Evolutionary conservation across 1,139 yeast genomes (phyloP), one percentile per base, ranked within the genome.

Genomic region (Sugiyamaella sp.): DNA sequence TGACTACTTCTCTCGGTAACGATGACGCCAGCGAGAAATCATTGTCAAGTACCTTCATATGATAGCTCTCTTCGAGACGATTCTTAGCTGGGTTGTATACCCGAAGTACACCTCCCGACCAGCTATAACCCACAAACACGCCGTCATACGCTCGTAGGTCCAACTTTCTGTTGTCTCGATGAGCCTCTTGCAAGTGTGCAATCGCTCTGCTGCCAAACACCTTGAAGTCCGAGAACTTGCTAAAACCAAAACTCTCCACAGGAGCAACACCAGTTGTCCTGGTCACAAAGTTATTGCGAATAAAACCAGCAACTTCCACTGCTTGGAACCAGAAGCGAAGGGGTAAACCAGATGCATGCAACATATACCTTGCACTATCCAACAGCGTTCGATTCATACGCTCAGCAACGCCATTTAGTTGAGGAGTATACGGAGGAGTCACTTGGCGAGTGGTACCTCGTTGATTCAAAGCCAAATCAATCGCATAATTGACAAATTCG

Each of bases 321-420:
- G 43, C 43, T 17, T 39, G 43, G 4, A 22, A n/a, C 43, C 43
- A 39, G 14, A 39, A 39, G 12, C 17, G 25, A 3, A n/a, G 3
- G 12, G 43, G 29, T 39, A 39, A 20, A 12, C 43, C 25, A 19
- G 25, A 17, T 16, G 16, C 25, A 19, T 6, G 6, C n/a, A 39
- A 20, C 29, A 39, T 35, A n/a, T 16, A 21, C 10, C n/a, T 8
- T 10, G 27, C 29, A 39, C 25, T 39, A n/a, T n/a, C 25, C 29
- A 21, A 8, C n/a, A 39, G 14, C 9, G 25, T 19, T 4, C 43
- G 12, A 21, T 39, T 39, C 43, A 39, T 39, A 12, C 25, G 12
- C 16, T 39, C 43, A 3, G 43, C 43, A 6, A 39, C 43, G 9
- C 43, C 43, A 17, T 33, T 33, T 10, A 9, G 14, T 3, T 39